Percentiles rank a stretch among this genome's conserved stretches.
Evolutionary conservation across 1,284 basidiomycete species (phyloP).

Genomic region (Sutorius eximius): DNA sequence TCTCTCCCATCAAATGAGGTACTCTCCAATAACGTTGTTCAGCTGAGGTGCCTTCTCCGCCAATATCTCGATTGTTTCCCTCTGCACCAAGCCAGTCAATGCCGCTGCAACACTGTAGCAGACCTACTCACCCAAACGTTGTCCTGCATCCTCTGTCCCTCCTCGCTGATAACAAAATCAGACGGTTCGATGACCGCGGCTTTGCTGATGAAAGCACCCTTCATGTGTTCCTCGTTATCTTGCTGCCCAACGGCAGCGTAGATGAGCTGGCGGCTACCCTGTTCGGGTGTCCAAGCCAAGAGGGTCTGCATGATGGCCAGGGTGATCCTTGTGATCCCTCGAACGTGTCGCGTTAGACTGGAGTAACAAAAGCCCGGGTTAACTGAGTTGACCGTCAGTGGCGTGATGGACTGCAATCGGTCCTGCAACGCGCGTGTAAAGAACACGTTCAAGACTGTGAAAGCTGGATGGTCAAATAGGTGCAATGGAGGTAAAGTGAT

Average conservation of each 20-base stretch:
- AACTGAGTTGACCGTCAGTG: constrained; percentile 39
- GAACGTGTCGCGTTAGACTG: constrained; percentile 33
- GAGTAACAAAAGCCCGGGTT: constrained; percentile 53
- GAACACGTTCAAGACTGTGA: constrained; percentile 27
- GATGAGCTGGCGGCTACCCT: constrained; percentile 39
- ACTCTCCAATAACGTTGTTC: constrained; percentile 9
- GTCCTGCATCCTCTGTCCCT: constrained; percentile 42
- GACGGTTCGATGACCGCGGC: constrained; percentile 40
- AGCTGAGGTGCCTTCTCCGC: constrained; percentile 11
- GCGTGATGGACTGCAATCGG: constrained; percentile 13
- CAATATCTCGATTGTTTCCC: constrained; percentile 36
- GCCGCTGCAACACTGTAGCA: no score
- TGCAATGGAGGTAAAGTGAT: no score
- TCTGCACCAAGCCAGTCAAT: constrained; percentile 15
- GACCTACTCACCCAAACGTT: constrained; percentile 41
- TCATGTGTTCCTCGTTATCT: constrained; percentile 33
- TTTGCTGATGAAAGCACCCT: constrained; percentile 39
- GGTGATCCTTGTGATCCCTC: constrained; percentile 7
- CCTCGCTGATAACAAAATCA: constrained; percentile 44
- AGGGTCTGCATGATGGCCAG: constrained; percentile 11
- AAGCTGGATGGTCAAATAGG: neutral
- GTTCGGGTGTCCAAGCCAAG: constrained; percentile 32
- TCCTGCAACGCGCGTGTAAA: constrained; percentile 29
- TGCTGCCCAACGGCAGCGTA: constrained; percentile 30
- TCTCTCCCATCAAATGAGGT: constrained; percentile 5